Percentiles rank a stretch among this genome's conserved stretches.
phyloP scores from a whole-genome alignment of 345 rosid genomes.

The Luvunga scandens region DNA sequence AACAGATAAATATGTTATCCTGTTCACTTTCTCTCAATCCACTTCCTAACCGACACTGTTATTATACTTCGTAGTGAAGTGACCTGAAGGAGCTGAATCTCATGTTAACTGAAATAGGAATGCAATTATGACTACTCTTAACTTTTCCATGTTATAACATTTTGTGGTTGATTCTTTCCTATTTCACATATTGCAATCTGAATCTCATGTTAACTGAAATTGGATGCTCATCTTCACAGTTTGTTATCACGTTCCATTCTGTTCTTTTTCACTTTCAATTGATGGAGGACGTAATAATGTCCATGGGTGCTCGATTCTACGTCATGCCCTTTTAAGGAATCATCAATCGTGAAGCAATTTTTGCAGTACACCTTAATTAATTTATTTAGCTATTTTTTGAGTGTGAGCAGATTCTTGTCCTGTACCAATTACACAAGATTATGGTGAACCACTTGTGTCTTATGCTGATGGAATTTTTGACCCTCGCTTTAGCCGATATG shows the following conservation, averaged over 20 bases:
- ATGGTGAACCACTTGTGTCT: conserved; percentile 56
- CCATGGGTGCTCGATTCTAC: neutral
- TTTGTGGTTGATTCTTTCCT: too few relatives aligned
- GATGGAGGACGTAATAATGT: neutral
- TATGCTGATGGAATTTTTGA: conserved; percentile 94
- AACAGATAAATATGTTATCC: neutral
- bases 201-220: too few relatives aligned
- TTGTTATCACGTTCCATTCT: too few relatives aligned
- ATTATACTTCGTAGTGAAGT: neutral
- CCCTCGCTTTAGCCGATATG: conserved; percentile 53
- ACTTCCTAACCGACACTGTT: too few relatives aligned
- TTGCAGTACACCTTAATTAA: neutral
- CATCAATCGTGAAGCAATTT: neutral
- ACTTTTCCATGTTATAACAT: neutral
- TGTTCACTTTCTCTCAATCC: neutral
- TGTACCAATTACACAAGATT: conserved; percentile 74
- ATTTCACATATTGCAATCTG: too few relatives aligned
- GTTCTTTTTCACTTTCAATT: too few relatives aligned
- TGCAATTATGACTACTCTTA: neutral
- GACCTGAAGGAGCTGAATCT: neutral
- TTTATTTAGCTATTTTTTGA: neutral
- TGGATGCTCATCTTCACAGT: too few relatives aligned
- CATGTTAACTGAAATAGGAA: neutral
- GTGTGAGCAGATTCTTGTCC: conserved; percentile 52
- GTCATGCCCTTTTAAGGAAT: too few relatives aligned